phyloP scores from a whole-genome alignment of 768 basidiomycete species.

The Serendipita sp. region DNA sequence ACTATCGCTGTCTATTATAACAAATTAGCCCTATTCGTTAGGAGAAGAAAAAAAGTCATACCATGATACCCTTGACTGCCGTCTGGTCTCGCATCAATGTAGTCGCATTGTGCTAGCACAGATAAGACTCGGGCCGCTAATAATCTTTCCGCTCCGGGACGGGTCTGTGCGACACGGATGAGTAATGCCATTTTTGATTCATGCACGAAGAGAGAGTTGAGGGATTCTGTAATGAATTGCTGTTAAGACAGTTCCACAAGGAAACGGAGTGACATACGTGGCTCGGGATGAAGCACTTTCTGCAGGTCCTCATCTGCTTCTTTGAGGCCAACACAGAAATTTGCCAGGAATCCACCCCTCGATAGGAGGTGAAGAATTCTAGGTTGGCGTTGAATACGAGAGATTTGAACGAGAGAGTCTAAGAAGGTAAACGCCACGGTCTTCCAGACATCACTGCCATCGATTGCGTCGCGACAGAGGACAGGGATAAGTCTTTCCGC shows the following conservation, averaged over 20 bases:
- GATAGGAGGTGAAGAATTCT: constrained; percentile 39
- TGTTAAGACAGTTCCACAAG: neutral
- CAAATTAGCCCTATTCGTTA: neutral
- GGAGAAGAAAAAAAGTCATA: constrained; percentile 19
- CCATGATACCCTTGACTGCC: constrained; percentile 71
- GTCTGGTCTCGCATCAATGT: constrained; percentile 70
- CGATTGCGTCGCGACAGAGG: constrained; percentile 80
- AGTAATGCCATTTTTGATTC: constrained; percentile 89
- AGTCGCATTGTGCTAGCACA: constrained; percentile 69
- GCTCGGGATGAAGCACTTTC: constrained; percentile 71
- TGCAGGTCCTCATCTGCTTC: constrained; percentile 63
- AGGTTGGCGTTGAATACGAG: constrained; percentile 51
- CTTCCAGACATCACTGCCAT: constrained; percentile 94
- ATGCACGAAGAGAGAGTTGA: constrained; percentile 85
- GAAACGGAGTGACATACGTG: constrained; percentile 37
- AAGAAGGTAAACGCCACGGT: constrained; percentile 86
- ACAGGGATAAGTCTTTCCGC: constrained; percentile 58
- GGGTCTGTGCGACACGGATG: constrained; percentile 65
- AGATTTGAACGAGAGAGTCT: constrained; percentile 62
- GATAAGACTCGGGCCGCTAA: constrained; percentile 62
- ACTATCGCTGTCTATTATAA: constrained; percentile 50
- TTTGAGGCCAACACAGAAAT: constrained; percentile 71
- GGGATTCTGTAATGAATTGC: constrained; percentile 39
- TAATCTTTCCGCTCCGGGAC: constrained; percentile 69
- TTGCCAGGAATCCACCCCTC: constrained; percentile 60